A percentile compares a stretch with the other conserved stretches of the same genome.
phyloP scores from a whole-genome alignment of 768 basidiomycete genomes.

The Trametes cinnabarina region DNA sequence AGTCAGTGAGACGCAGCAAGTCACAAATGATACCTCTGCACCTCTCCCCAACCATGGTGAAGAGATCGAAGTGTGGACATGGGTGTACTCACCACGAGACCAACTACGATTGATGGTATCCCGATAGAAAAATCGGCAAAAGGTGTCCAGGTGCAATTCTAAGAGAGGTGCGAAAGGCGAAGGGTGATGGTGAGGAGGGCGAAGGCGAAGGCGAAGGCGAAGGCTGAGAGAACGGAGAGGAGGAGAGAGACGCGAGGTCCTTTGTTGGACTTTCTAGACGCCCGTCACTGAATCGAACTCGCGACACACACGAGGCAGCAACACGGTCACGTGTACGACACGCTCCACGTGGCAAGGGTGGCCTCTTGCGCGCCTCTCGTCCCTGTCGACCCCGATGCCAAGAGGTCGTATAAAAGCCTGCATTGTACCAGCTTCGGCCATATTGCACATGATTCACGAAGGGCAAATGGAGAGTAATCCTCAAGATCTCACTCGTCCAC shows the following conservation, averaged over 20 bases:
- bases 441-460: not conserved
- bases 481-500: constrained; percentile 11
- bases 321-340: constrained; percentile 12
- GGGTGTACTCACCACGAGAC: no score
- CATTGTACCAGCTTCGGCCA: not conserved
- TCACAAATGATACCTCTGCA: no score
- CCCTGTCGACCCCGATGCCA: no score
- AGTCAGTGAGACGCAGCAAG: no score
- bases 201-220: not conserved
- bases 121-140: not conserved
- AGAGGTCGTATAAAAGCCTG: not conserved
- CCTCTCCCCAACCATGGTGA: no score
- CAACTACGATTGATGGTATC: not conserved
- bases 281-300: constrained; percentile 10
- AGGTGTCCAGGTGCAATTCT: not conserved
- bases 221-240: not conserved
- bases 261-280: constrained; percentile 16
- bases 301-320: constrained; percentile 14
- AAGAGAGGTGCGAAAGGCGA: not conserved
- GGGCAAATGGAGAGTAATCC: not conserved
- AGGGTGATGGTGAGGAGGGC: not conserved
- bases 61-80: no score
- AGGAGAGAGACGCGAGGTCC: not conserved
- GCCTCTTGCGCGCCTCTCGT: no score
- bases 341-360: constrained; percentile 5